A percentile compares a stretch with the other conserved stretches of the same genome.
These are phyloP conservation scores for Gossypium gossypioides DNA, from an alignment of 441 rosid genomes.

Conservation along the genomic window DNA sequence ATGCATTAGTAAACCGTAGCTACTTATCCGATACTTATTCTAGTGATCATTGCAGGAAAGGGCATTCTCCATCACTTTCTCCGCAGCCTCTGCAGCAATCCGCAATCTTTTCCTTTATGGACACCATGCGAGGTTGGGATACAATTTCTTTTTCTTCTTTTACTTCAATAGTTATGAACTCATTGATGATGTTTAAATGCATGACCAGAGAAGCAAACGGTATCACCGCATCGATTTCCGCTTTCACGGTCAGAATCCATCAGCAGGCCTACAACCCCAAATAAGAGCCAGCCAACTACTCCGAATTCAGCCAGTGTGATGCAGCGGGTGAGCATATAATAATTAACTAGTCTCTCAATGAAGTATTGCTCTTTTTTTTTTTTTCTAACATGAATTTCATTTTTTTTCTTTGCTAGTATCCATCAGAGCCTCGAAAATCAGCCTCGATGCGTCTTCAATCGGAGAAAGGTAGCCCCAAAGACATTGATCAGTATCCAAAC, in stretches of 20 bases:
- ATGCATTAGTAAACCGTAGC: background rate
- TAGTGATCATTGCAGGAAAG: slow-evolving; percentile 40
- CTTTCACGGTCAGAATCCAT: slow-evolving; percentile 63
- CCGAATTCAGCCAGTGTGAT: slow-evolving; percentile 41
- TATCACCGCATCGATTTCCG: slow-evolving; percentile 70
- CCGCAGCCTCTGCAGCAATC: slow-evolving; percentile 50
- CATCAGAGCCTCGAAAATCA: slow-evolving; percentile 74
- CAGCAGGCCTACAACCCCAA: slow-evolving; percentile 54
- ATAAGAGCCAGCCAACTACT: slow-evolving; percentile 53
- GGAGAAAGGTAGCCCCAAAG: slow-evolving; percentile 47
- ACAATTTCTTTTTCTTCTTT: background rate
- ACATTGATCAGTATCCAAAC: slow-evolving; percentile 57
- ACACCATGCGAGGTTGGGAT: slow-evolving; percentile 45
- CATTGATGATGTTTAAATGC: slow-evolving; percentile 6
- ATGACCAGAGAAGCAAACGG: slow-evolving; percentile 52
- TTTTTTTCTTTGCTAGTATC: slow-evolving; percentile 38
- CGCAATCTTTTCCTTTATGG: slow-evolving; percentile 65
- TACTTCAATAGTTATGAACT: background rate
- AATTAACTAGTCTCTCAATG: background rate
- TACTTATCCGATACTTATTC: background rate
- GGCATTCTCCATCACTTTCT: slow-evolving; percentile 53
- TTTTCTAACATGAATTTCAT: background rate
- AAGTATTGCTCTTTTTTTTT: background rate
- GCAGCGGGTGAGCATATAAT: slow-evolving; percentile 38
- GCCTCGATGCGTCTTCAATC: slow-evolving; percentile 56